Conservation (phyloP, 2,329 filamentous ascomycete species). For the Colletotrichum trifolii region DNA sequence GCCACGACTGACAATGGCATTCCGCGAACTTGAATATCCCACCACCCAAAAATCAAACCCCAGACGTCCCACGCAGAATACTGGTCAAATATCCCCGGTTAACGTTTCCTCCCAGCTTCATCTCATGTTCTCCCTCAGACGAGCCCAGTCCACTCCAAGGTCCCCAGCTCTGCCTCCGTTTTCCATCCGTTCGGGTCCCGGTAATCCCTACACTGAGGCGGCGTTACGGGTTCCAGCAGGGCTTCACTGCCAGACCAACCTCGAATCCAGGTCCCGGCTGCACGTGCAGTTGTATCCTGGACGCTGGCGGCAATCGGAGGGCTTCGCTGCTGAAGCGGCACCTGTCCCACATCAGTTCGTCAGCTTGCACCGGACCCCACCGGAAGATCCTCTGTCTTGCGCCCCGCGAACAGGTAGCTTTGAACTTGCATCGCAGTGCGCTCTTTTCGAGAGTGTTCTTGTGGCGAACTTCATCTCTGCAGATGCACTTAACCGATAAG, state of each 20-base stretch:
- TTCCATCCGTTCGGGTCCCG: not conserved
- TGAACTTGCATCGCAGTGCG: no score
- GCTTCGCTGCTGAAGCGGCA: slow-evolving; percentile 23
- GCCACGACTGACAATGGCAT: slow-evolving; percentile 6
- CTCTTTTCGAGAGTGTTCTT: no score
- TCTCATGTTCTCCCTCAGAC: slow-evolving; percentile 2
- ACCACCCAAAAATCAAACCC: not conserved
- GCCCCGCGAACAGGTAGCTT: not conserved
- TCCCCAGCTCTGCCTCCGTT: not conserved
- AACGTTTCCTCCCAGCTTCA: slow-evolving; percentile 8
- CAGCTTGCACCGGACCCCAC: not conserved
- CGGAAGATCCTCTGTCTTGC: no score
- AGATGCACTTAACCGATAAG: no score
- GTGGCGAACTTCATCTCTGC: no score
- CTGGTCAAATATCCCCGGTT: slow-evolving; percentile 7
- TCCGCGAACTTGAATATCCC: not conserved
- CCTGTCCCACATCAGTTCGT: not conserved
- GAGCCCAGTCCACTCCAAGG: not conserved
- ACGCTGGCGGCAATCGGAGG: not conserved
- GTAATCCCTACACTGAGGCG: no score
- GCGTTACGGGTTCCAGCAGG: no score
- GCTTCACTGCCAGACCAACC: slow-evolving; percentile 12
- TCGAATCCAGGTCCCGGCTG: slow-evolving; percentile 6
- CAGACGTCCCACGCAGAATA: no score
- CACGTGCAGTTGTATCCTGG: not conserved